Evolutionary conservation across 306 rosid species (phyloP).

Genomic region (Cucurbita pepo): DNA sequence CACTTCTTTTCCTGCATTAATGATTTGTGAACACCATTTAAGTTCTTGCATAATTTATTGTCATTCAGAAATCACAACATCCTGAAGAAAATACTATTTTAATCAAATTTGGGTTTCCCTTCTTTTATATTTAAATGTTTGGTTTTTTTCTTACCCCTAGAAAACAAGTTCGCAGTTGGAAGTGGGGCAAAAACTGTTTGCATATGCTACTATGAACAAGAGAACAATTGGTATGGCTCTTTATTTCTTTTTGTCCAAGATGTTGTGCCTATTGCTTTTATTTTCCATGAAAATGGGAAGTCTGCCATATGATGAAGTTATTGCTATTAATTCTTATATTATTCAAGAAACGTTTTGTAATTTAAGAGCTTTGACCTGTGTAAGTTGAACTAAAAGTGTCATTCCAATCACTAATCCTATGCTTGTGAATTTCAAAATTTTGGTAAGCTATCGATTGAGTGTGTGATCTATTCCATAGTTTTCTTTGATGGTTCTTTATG

Average conservation of each 20-base stretch:
- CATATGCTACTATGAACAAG: conserved; percentile 94
- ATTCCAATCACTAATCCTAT: neutral
- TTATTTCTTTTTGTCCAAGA: neutral
- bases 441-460: too few species aligned
- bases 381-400: neutral
- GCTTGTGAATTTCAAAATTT: neutral
- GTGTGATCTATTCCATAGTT: too few species aligned
- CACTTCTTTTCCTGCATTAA: neutral
- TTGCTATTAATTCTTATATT: neutral
- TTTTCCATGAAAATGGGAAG: neutral
- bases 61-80: neutral
- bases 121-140: neutral
- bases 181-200: conserved; percentile 96
- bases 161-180: conserved; percentile 95
- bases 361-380: neutral
- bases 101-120: neutral
- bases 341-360: neutral
- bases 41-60: neutral
- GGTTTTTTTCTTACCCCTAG: conserved; percentile 19
- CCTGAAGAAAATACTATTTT: neutral
- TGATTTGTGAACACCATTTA: neutral
- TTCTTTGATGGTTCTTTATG: too few species aligned
- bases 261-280: neutral
- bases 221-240: conserved; percentile 59
- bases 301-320: neutral